Conservation (phyloP, 2,329 filamentous ascomycete species). For the Exophiala sp. region DNA sequence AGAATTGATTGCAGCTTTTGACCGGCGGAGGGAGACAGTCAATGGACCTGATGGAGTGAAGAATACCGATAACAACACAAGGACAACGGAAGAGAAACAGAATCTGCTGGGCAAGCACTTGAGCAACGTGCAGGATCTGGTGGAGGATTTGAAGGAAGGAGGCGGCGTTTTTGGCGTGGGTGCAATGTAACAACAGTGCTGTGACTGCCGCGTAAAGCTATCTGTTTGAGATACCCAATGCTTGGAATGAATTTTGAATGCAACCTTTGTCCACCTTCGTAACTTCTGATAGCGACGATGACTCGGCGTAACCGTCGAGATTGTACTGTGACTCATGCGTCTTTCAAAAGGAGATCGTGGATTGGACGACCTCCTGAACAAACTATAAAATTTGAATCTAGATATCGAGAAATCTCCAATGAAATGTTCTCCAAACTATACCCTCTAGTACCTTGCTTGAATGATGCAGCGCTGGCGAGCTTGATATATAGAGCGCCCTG, state of each 20-base stretch:
- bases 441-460: too few relatives aligned
- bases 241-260: neutral
- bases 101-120: slow-evolving; percentile 71
- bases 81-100: slow-evolving; percentile 78
- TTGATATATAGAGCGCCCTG: too few relatives aligned
- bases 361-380: too few relatives aligned
- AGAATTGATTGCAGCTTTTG: slow-evolving; percentile 61
- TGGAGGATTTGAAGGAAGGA: slow-evolving; percentile 71
- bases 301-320: neutral
- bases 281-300: neutral
- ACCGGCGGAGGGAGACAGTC: slow-evolving; percentile 31
- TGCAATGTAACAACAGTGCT: slow-evolving; percentile 9
- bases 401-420: too few relatives aligned
- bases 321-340: slow-evolving; percentile 2
- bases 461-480: too few relatives aligned
- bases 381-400: too few relatives aligned
- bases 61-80: slow-evolving; percentile 40
- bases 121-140: slow-evolving; percentile 77
- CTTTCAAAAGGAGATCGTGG: neutral
- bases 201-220: neutral
- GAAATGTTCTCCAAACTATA: too few relatives aligned
- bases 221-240: neutral
- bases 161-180: slow-evolving; percentile 25
- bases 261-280: neutral
- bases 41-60: slow-evolving; percentile 22